A percentile compares a stretch with the other conserved stretches of the same genome.
Evolutionary conservation across 768 basidiomycete species (phyloP).

Genomic region (Cystobasidiopsis lactophilus): DNA sequence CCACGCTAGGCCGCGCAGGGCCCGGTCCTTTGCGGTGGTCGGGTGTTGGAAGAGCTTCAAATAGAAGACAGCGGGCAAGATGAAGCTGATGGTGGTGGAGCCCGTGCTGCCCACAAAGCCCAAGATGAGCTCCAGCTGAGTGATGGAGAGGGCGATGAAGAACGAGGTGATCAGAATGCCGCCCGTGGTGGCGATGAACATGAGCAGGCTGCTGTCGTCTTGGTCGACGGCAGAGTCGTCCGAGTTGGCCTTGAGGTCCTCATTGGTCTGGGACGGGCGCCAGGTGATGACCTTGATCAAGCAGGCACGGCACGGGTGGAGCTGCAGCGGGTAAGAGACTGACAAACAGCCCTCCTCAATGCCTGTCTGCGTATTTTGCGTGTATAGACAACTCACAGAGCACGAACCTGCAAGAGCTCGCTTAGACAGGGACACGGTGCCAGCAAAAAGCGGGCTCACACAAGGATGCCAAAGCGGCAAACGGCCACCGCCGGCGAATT

Average conservation of each 20-base stretch:
- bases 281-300: slow-evolving; percentile 61
- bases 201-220: no score
- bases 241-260: slow-evolving; percentile 20
- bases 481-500: slow-evolving; percentile 79
- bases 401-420: background rate
- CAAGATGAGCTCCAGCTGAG: slow-evolving; percentile 50
- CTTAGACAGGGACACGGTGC: background rate
- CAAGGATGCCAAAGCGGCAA: slow-evolving; percentile 75
- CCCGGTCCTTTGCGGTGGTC: background rate
- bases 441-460: background rate
- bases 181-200: slow-evolving; percentile 26
- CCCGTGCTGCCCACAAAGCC: slow-evolving; percentile 94
- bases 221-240: no score
- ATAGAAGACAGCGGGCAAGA: slow-evolving; percentile 25
- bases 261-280: background rate
- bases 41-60: slow-evolving; percentile 1
- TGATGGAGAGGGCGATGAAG: slow-evolving; percentile 51
- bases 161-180: slow-evolving; percentile 43
- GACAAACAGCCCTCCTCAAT: no score
- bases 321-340: slow-evolving; percentile 54
- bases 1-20: background rate
- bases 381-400: no score
- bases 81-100: slow-evolving; percentile 89
- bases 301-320: slow-evolving; percentile 77
- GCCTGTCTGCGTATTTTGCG: no score